These are phyloP conservation scores for Polygonum aviculare DNA, from an alignment of 148 eudicot genomes.

Conservation along the genomic window DNA sequence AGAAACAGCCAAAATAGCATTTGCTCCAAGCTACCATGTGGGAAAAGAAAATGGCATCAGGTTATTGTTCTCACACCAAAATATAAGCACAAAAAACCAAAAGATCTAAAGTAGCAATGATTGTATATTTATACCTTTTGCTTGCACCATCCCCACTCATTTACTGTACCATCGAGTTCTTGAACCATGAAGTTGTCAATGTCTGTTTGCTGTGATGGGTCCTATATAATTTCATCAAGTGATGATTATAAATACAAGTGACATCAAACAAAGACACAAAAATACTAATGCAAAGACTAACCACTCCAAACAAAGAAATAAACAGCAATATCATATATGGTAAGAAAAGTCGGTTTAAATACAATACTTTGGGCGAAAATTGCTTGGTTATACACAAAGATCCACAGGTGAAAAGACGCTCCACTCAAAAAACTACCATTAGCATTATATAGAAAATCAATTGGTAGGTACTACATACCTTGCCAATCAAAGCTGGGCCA, in stretches of 20 bases:
- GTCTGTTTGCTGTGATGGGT: constrained; percentile 69
- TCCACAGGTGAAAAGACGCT: neutral
- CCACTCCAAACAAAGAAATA: no score
- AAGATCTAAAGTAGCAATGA: neutral
- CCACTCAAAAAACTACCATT: neutral
- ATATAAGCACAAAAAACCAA: neutral
- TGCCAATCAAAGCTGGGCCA: constrained; percentile 87
- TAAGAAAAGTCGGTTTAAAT: neutral
- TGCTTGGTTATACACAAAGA: neutral
- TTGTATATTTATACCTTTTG: constrained; percentile 53
- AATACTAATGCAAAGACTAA: no score
- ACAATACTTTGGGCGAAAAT: neutral
- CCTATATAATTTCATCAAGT: constrained; percentile 32
- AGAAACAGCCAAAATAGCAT: constrained; percentile 93
- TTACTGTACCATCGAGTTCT: constrained; percentile 83
- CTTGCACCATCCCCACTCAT: constrained; percentile 99
- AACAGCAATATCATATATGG: neutral
- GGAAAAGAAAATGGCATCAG: neutral
- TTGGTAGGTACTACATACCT: constrained; percentile 37
- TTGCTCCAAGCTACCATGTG: constrained; percentile 77
- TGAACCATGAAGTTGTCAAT: constrained; percentile 98
- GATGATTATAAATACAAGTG: neutral
- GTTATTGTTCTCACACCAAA: neutral
- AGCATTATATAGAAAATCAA: neutral
- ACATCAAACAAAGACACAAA: neutral